Conservation (phyloP, 495 filamentous ascomycete species). For the Neurospora intermedia region DNA sequence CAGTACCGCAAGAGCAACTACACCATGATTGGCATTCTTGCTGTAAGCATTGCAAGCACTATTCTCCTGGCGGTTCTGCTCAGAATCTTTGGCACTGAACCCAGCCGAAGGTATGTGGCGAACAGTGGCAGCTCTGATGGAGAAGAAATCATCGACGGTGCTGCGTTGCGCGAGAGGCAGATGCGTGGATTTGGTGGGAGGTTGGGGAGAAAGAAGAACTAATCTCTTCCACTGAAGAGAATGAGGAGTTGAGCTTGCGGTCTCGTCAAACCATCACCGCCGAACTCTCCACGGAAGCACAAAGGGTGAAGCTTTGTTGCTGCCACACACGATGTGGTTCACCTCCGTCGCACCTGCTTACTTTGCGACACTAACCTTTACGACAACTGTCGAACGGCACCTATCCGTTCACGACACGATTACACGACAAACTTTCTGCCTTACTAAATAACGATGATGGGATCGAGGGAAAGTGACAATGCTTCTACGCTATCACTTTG, state of each 20-base stretch:
- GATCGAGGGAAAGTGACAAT: slow-evolving; percentile 24
- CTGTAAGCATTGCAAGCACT: slow-evolving; percentile 62
- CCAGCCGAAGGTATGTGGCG: slow-evolving; percentile 30
- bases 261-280: not conserved
- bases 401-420: not conserved
- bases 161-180: slow-evolving; percentile 54
- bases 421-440: not conserved
- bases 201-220: slow-evolving; percentile 30
- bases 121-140: slow-evolving; percentile 27
- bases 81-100: slow-evolving; percentile 46
- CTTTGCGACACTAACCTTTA: not conserved
- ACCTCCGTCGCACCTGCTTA: not conserved
- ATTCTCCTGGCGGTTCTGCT: slow-evolving; percentile 56
- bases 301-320: slow-evolving; percentile 5
- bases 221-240: not conserved
- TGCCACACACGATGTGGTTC: not conserved
- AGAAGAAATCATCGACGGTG: slow-evolving; percentile 53
- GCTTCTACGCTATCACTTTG: slow-evolving; percentile 32
- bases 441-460: not conserved
- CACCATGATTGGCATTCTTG: slow-evolving; percentile 79
- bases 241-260: slow-evolving; percentile 7
- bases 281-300: slow-evolving; percentile 14
- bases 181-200: slow-evolving; percentile 59
- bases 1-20: slow-evolving; percentile 78
- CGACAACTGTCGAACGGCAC: not conserved